phyloP scores from a whole-genome alignment of 2,329 filamentous ascomycete species.

The Bipolaris sorokiniana region DNA sequence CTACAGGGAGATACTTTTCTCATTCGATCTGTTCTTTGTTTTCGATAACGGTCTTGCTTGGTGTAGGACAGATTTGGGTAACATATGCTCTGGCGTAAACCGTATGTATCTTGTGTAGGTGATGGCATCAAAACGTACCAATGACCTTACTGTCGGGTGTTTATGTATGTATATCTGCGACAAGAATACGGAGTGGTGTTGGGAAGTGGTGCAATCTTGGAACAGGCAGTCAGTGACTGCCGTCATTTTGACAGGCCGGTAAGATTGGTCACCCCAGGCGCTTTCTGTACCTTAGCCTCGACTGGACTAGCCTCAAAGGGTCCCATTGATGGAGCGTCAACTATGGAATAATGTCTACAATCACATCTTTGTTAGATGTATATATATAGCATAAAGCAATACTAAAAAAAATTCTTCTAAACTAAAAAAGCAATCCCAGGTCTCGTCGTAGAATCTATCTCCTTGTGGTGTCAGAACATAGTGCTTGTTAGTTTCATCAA shows the following conservation, averaged over 20 bases:
- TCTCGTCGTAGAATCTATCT: neutral
- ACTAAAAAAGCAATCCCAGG: no score
- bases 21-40: neutral
- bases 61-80: neutral
- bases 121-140: neutral
- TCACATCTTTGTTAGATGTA: neutral
- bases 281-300: neutral
- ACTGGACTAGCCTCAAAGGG: neutral
- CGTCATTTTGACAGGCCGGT: slow-evolving; percentile 6
- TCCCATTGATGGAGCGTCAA: neutral
- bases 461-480: neutral
- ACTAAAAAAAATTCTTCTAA: neutral
- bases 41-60: neutral
- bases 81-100: neutral
- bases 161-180: neutral
- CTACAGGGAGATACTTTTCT: neutral
- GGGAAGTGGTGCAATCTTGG: slow-evolving; percentile 1
- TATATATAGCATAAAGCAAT: neutral
- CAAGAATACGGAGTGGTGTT: neutral
- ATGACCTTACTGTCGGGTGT: slow-evolving; percentile 1
- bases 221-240: neutral
- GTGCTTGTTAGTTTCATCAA: no score
- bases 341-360: neutral
- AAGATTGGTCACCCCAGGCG: slow-evolving; percentile 7
- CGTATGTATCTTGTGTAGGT: neutral